A percentile compares a stretch with the other conserved stretches of the same genome.
phyloP scores from a whole-genome alignment of 2,329 filamentous ascomycete species.

The Teratosphaeria destructans region DNA sequence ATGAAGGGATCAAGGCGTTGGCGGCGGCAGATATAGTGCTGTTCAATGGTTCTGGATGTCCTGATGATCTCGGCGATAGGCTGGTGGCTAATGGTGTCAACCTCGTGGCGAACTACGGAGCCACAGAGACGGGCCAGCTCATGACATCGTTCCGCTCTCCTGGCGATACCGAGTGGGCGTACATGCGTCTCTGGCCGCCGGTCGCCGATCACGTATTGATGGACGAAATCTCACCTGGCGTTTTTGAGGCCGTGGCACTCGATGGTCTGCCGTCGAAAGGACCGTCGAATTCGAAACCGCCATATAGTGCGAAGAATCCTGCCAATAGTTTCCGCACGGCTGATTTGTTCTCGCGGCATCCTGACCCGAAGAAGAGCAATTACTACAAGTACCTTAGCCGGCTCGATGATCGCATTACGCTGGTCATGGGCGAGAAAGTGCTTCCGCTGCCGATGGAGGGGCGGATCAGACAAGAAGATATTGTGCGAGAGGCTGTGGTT shows the following conservation, averaged over 20 bases:
- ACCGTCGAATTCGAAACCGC: slow-evolving; percentile 31
- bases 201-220: slow-evolving; percentile 20
- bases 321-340: slow-evolving; percentile 33
- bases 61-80: slow-evolving; percentile 25
- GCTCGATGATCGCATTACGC: slow-evolving; percentile 22
- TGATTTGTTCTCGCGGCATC: slow-evolving; percentile 22
- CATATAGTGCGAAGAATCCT: slow-evolving; percentile 26
- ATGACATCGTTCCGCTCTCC: slow-evolving; percentile 49
- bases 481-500: slow-evolving; percentile 23
- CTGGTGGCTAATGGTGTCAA: slow-evolving; percentile 24
- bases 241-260: slow-evolving; percentile 35
- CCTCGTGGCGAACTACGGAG: slow-evolving; percentile 28
- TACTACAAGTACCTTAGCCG: slow-evolving; percentile 19
- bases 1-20: slow-evolving; percentile 35
- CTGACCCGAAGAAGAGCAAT: slow-evolving; percentile 14
- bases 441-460: slow-evolving; percentile 14
- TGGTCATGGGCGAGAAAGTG: slow-evolving; percentile 24
- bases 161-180: slow-evolving; percentile 51
- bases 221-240: slow-evolving; percentile 26
- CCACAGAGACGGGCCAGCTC: slow-evolving; percentile 51
- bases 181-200: slow-evolving; percentile 33
- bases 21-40: slow-evolving; percentile 20
- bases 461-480: slow-evolving; percentile 10
- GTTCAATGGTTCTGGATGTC: slow-evolving; percentile 24
- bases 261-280: slow-evolving; percentile 26